A percentile compares a stretch with the other conserved stretches of the same genome.
phyloP scores from a whole-genome alignment of 495 filamentous ascomycete species.

The Penicillium samsonianum region DNA sequence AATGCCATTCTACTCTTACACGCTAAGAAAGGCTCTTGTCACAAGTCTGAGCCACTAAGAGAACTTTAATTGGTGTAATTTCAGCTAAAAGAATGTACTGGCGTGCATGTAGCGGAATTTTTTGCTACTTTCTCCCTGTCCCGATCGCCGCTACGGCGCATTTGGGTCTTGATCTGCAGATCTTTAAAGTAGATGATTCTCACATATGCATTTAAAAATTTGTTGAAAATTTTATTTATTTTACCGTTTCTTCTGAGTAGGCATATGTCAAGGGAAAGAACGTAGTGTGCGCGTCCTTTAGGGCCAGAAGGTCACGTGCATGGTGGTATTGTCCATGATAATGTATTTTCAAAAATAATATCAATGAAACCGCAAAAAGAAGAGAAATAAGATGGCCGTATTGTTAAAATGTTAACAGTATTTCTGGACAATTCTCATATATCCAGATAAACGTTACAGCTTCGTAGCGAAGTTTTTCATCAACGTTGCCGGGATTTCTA shows the following conservation, averaged over 20 bases:
- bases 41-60: no score
- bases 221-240: neutral
- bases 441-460: conserved; percentile 30
- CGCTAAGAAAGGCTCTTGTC: no score
- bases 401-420: neutral
- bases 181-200: neutral
- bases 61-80: no score
- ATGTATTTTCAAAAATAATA: no score
- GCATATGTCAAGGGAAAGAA: neutral
- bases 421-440: neutral
- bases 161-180: neutral
- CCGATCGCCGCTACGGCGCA: neutral
- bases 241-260: neutral
- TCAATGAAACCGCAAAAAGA: neutral
- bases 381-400: neutral
- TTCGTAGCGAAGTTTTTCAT: conserved; percentile 45
- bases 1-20: no score
- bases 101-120: neutral
- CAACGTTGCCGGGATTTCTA: conserved; percentile 35
- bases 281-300: neutral
- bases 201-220: neutral
- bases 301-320: neutral
- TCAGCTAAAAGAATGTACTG: no score
- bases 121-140: neutral
- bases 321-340: neutral